Percentiles rank a stretch among this genome's conserved stretches.
Conservation (phyloP, 371 early-diverging fungal species). For the Syncephalastrum sp. region DNA sequence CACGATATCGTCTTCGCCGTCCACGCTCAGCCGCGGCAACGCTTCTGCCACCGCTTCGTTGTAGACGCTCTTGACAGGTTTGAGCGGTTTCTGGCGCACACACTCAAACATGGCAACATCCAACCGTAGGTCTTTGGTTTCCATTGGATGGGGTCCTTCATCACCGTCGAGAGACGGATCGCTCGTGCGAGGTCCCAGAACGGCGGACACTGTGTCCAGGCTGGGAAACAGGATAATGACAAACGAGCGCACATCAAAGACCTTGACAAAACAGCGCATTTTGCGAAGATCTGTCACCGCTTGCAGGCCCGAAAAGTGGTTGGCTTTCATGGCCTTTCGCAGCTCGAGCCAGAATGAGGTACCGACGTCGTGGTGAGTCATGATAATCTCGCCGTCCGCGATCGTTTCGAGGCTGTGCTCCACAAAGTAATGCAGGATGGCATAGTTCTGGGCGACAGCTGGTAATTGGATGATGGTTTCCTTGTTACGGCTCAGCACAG, state of each 20-base stretch:
- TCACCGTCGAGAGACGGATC: constrained; percentile 10
- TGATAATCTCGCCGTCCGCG: constrained; percentile 58
- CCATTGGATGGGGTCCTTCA: background rate
- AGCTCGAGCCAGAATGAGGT: constrained; percentile 41
- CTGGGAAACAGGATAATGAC: constrained; percentile 64
- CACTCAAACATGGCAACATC: constrained; percentile 61
- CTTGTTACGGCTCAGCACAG: constrained; percentile 24
- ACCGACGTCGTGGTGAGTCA: constrained; percentile 48
- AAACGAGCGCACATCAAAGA: constrained; percentile 60
- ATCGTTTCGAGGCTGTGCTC: constrained; percentile 48
- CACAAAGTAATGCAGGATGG: constrained; percentile 42
- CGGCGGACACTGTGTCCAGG: constrained; percentile 45
- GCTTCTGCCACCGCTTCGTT: background rate
- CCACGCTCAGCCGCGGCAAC: background rate
- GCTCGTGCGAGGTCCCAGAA: constrained; percentile 13
- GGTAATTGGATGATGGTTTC: constrained; percentile 23
- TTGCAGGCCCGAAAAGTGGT: constrained; percentile 22
- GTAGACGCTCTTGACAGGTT: constrained; percentile 24
- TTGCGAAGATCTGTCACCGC: constrained; percentile 33
- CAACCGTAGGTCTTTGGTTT: constrained; percentile 8
- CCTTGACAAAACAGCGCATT: constrained; percentile 71
- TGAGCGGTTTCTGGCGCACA: constrained; percentile 54
- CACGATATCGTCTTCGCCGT: constrained; percentile 15
- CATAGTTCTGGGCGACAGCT: constrained; percentile 25
- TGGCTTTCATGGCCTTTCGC: constrained; percentile 22